Percentiles rank a stretch among this genome's conserved stretches.
phyloP scores from a whole-genome alignment of 345 rosid species.

The thale cress (Arabidopsis thaliana) region DNA sequence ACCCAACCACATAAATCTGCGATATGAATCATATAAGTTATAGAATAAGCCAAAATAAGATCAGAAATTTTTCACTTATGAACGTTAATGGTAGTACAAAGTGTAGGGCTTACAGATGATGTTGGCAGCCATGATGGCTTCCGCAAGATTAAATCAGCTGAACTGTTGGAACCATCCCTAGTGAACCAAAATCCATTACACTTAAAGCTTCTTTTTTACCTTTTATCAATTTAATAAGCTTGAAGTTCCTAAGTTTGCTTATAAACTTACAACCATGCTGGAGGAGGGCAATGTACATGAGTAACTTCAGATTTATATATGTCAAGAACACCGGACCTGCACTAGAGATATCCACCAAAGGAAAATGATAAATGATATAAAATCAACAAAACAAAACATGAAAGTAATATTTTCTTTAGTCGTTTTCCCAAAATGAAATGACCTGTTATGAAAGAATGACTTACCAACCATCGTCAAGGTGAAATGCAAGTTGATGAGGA shows the following conservation, averaged over 20 bases:
- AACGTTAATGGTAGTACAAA: not conserved
- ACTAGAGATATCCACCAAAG: constrained; percentile 25
- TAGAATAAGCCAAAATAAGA: not conserved
- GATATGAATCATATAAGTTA: constrained; percentile 3
- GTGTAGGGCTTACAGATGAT: constrained; percentile 65
- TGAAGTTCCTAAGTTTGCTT: constrained; percentile 13
- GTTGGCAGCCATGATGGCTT: constrained; percentile 88
- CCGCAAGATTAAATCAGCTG: constrained; percentile 57
- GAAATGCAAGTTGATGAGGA: constrained; percentile 86
- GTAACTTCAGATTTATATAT: constrained; percentile 63
- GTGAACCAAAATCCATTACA: constrained; percentile 35
- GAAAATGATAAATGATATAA: constrained; percentile 7
- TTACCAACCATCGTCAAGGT: constrained; percentile 95
- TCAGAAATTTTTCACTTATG: not conserved
- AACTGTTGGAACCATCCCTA: constrained; percentile 59
- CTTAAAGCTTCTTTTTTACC: not conserved
- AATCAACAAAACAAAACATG: constrained; percentile 13
- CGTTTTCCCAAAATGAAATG: constrained; percentile 1
- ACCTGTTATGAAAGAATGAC: constrained; percentile 41
- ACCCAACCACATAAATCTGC: constrained; percentile 85
- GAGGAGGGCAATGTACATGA: constrained; percentile 98
- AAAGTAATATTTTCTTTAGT: not conserved
- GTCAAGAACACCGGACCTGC: constrained; percentile 94
- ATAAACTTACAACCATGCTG: constrained; percentile 91
- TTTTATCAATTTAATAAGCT: not conserved